Evolutionary conservation across 805 yeast genomes (phyloP), one percentile per base, ranked within the genome.

Genomic region (Pichia occidentalis): DNA sequence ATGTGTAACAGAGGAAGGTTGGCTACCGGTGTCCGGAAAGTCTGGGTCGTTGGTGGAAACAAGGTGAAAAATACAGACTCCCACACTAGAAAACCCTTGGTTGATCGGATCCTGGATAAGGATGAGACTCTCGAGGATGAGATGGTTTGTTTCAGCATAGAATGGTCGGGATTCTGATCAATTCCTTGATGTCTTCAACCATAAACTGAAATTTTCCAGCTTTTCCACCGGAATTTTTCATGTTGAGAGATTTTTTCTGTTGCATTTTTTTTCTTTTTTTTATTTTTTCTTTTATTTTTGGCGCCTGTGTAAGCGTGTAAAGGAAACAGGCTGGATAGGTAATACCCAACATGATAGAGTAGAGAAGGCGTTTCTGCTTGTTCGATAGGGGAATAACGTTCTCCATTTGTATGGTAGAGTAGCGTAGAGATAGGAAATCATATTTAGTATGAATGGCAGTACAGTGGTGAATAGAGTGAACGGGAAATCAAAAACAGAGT

Each of bases 141-240:
- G 32, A 61, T 63, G 12, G 63, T 60, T 32, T 71, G 72, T 13
- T 90, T 75, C 53, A 81, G 95, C 5, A 65, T 90, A 2, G 96
- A 90, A 60, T 90, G 98, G 98, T 87, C 97, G 1, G 97, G 96
- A 0, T 90, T 90, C 63, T 97, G 96, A 40, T n/a, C n/a, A n/a
- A n/a, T n/a, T n/a, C n/a, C n/a, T n/a, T n/a, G n/a, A n/a, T n/a
- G n/a, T n/a, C n/a, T n/a, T n/a, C n/a, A n/a, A n/a, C n/a, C n/a
- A n/a, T n/a, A n/a, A n/a, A n/a, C n/a, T n/a, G n/a, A n/a, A n/a
- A n/a, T n/a, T n/a, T n/a, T n/a, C n/a, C n/a, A n/a, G n/a, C n/a
- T n/a, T n/a, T n/a, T n/a, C n/a, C n/a, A n/a, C n/a, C n/a, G n/a
- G n/a, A n/a, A n/a, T n/a, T n/a, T n/a, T n/a, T n/a, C n/a, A n/a